These are phyloP conservation scores for Solanum gandarillasii DNA, from an alignment of 257 asterid species.

Conservation along the genomic window DNA sequence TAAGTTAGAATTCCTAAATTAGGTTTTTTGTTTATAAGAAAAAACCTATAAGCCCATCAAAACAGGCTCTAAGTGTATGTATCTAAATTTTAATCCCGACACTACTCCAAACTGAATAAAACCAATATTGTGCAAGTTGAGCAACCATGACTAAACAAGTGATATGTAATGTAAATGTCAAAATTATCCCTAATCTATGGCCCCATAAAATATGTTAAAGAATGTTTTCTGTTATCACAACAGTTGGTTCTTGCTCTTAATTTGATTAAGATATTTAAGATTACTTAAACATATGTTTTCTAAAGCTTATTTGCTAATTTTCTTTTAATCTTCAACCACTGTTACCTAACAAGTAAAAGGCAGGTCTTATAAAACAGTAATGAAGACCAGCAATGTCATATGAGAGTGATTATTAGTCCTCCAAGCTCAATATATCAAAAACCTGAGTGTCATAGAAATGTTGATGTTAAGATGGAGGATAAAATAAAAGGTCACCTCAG, in stretches of 20 bases:
- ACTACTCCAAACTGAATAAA: background rate
- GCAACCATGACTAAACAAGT: background rate
- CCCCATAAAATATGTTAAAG: background rate
- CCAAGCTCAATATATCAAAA: background rate
- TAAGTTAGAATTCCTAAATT: background rate
- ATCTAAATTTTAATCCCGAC: background rate
- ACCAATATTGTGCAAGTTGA: background rate
- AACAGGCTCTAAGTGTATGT: background rate
- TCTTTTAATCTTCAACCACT: background rate
- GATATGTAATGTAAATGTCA: background rate
- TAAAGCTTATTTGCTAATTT: background rate
- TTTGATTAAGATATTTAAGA: background rate
- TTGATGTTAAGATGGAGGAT: background rate
- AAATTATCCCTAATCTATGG: background rate
- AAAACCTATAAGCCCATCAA: background rate
- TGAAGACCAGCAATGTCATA: background rate
- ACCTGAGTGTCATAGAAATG: background rate
- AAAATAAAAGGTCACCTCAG: background rate
- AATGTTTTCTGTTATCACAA: background rate
- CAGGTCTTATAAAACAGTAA: background rate
- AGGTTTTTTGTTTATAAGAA: background rate
- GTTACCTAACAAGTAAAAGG: background rate
- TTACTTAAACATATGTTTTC: background rate
- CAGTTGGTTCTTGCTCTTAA: background rate
- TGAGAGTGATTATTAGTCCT: background rate